Evolutionary conservation across 345 rosid species (phyloP), one percentile per base, ranked within the genome.

Genomic region (Passiflora organensis): DNA sequence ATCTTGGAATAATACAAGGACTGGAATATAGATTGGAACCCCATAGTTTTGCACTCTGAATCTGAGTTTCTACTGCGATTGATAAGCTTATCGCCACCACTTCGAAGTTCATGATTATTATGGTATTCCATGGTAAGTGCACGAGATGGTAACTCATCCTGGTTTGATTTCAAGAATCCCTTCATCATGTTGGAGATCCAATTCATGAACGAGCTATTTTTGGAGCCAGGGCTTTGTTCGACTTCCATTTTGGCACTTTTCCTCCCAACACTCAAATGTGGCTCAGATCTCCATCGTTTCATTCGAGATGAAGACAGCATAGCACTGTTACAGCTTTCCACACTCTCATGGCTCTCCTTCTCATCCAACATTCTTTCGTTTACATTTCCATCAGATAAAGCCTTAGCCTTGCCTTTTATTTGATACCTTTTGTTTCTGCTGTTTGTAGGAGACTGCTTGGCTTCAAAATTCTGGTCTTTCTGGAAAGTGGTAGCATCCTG

Each of bases 131-230:
- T 46, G 42, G 74, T 64, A 51, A 63, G 71, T 5, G 70, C 68
- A 53, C 65, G 63, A 53, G 78, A 56, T 47, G 82, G 82, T 41
- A 50, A 51, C 21, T 60, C 55, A 5, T 71, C 79, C 50, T 60
- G 63, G 47, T 69, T 76, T 48, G 79, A 65, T 59, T 73, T 84
- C 8, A 28, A 28, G 34, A 28, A 28, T 28, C 95, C 96, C 72
- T 80, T 88, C 44, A 73, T 72, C 87, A 89, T 80, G 67, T 89
- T 93, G 24, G 85, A 81, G 74, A 93, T 93, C 99, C 96, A 88
- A 56, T 77, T 86, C 81, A 84, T 63, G 49, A 93, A 93, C 17
- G 99, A 86, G 70, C 96, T 84, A 69, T 82, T 89, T 20, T 82
- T 53, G 34, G 34, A 28, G 8, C 34, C 34, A 21, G 81, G 79